Base-by-base conservation (phyloP, 306 rosid species). In the Lathyrus tuberosus region DNA sequence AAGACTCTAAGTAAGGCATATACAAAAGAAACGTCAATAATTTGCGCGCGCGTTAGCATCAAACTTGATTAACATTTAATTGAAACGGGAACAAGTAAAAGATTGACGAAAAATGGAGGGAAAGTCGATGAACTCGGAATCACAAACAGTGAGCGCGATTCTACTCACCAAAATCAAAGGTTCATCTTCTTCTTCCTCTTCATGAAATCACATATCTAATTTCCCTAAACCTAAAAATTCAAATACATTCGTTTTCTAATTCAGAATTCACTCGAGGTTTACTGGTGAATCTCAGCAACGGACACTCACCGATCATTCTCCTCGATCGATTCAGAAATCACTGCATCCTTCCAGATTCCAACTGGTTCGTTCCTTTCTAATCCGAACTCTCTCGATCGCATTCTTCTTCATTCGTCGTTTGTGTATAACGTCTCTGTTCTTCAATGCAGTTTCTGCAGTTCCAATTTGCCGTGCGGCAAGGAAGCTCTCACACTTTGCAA, bases 241-340 rank as follows among this genome's bases (percentile, higher is more conserved):
- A 66, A 46, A 46, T 8, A 3, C 22, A 20, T 53, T 67, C 40
- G 14, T 1, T 53, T 16, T 16, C 44, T 12, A 41, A 44, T 30
- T 51, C 89, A 90, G 97, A 85, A 15, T 82, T 93, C 69, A 88
- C 90, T 58, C 75, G 81, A 67, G 60, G 79, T 67, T 43, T 93
- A 46, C 54, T 90, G 7, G 22, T 59, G 12, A 88, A 88, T 28
- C 80, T 93, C 38, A 75, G 81, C 80, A 72, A 65, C 15, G 83
- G 90, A 15, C 75, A 84, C 20, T 85, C 96, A 18, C 91, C 91
- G 64, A 66, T 57, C 10, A 81, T 93, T 51, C 70, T 74, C 70
- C 79, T 93, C 28, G 65, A 88, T 60, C 96, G 94, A 8, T 93
- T 93, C 79, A 70, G 82, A 62, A 88, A 68, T 51, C 81, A 86